Conservation (phyloP, 2,329 filamentous ascomycete species). For the Setomelanomma holmii region DNA sequence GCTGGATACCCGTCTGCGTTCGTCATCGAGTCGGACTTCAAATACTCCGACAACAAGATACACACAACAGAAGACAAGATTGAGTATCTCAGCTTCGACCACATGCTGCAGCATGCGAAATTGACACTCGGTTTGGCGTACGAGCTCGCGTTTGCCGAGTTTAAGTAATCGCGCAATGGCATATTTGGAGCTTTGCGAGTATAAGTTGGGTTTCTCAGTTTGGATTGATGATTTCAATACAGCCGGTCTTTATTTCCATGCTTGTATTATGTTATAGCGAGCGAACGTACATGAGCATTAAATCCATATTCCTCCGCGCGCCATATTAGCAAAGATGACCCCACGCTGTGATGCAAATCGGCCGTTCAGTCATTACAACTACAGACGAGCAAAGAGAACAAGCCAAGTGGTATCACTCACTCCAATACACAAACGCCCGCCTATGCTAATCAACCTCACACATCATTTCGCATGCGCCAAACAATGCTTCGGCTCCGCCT, state of each 20-base stretch:
- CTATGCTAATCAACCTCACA: too few species aligned
- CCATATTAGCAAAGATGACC: too few species aligned
- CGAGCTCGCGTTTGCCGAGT: conserved; percentile 80
- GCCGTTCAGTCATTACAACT: background rate
- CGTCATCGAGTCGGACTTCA: conserved; percentile 77
- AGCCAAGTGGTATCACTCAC: too few species aligned
- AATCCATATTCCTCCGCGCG: too few species aligned
- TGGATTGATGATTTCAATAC: too few species aligned
- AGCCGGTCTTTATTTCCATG: too few species aligned
- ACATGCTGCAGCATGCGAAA: conserved; percentile 90
- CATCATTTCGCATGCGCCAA: conserved; percentile 15
- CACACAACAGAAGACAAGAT: conserved; percentile 74
- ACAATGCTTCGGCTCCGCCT: conserved; percentile 25
- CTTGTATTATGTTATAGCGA: too few species aligned
- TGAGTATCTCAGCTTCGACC: conserved; percentile 78
- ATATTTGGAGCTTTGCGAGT: too few species aligned
- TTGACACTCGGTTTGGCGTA: conserved; percentile 84
- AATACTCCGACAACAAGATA: conserved; percentile 69
- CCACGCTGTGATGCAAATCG: background rate
- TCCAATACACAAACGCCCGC: too few species aligned
- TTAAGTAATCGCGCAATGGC: conserved; percentile 58
- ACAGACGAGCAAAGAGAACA: too few species aligned
- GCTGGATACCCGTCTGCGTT: conserved; percentile 78
- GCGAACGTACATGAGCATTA: too few species aligned
- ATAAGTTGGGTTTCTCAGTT: too few species aligned